Conservation (phyloP, 108 stramenopile species). For the Bacterosira constricta region DNA sequence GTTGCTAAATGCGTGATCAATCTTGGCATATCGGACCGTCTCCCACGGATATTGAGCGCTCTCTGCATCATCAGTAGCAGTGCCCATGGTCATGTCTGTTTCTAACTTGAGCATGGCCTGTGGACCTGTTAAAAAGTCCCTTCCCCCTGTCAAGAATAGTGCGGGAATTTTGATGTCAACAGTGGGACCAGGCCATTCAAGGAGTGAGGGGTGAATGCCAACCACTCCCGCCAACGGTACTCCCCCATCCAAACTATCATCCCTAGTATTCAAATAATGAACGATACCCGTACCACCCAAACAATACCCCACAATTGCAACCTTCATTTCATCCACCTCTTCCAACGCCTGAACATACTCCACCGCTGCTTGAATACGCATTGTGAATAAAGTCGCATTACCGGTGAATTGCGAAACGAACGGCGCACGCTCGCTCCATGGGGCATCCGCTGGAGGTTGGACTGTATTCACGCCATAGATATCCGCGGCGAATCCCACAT, state of each 20-base stretch:
- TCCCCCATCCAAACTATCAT: constrained; percentile 18
- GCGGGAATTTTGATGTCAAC: background rate
- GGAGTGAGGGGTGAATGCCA: constrained; percentile 40
- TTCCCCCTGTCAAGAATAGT: constrained; percentile 26
- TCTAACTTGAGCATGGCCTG: constrained; percentile 29
- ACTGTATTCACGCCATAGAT: constrained; percentile 33
- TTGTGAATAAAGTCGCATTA: constrained; percentile 40
- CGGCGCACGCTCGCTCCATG: constrained; percentile 15
- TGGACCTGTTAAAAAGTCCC: constrained; percentile 40
- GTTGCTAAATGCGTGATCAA: constrained; percentile 52
- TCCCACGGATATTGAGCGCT: constrained; percentile 56
- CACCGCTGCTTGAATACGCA: constrained; percentile 49
- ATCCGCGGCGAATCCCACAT: constrained; percentile 54
- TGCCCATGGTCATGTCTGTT: constrained; percentile 26
- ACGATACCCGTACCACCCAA: constrained; percentile 54
- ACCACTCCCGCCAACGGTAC: constrained; percentile 39
- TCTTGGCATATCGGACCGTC: constrained; percentile 50
- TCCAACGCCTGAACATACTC: constrained; percentile 26
- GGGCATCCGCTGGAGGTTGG: background rate
- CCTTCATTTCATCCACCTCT: constrained; percentile 33
- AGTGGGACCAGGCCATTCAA: constrained; percentile 17
- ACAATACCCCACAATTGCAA: constrained; percentile 51
- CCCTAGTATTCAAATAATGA: constrained; percentile 28
- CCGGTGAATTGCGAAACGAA: constrained; percentile 20
- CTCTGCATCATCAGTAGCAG: no score